Evolutionary conservation across 768 basidiomycete genomes (phyloP), one percentile per base, ranked within the genome.

Genomic region (Amanita jacksonii): DNA sequence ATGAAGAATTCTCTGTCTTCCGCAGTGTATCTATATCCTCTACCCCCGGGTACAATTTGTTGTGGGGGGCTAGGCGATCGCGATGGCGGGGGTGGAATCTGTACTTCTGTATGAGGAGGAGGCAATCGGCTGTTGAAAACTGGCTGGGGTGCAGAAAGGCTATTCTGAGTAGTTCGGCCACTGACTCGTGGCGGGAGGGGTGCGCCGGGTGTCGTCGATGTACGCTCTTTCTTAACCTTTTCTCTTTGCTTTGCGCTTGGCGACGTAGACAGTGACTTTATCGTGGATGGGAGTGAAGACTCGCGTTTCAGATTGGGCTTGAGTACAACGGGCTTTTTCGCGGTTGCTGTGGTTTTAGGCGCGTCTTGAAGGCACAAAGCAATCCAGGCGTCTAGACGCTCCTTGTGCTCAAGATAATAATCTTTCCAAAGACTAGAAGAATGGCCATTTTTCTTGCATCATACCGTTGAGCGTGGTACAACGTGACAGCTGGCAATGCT

Each of bases 371-470:
- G 47, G 45, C 59, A 66, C 52, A 59, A 57, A 13, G 58, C 57
- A 48, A 71, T 64, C 58, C 62, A 63, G 22, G 62, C 60, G 53
- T 85, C 77, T 27, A 86, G 62, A 32, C 76, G 73, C 41, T 70
- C 67, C 46, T 74, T 77, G 53, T 85, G 70, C 45, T 85, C 81
- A 12, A 87, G 68, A 51, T 81, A 87, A 55, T 85, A 85, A 52
- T 87, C 85, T 54, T 85, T 86, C 84, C 84, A 87, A 18, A 81
- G 60, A 56, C 69, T 77, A 28, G 81, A 72, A 13, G 70, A 67
- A 54, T 75, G 72, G 4, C 66, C 67, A 46, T 69, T 69, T 57
- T 56, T 68, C 74, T 76, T 45, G 9, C 35, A 27, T 20, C 20
- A 27, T 35, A 12, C 20, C 30, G 32, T 57, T n/a, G 27, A 57